Evolutionary conservation across 2,329 filamentous ascomycete genomes (phyloP), one percentile per base, ranked within the genome.

Genomic region (Microascus cirrosus): DNA sequence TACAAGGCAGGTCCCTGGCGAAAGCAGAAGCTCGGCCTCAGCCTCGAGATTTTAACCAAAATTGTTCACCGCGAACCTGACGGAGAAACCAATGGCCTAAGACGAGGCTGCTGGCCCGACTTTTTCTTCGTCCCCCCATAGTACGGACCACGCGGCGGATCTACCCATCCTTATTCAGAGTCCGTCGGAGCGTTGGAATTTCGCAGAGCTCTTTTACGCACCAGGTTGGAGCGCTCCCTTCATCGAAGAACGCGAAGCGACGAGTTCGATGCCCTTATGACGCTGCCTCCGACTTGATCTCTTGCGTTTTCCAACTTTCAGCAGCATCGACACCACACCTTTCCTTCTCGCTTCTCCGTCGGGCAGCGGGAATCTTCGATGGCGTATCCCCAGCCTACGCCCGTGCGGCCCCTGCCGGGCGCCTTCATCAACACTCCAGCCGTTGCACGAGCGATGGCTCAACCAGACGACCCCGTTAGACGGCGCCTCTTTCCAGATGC

Each of bases 391-490:
- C 73, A 74, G 63, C 74, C 73, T 62, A 89, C 89, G 59, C 89
- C 89, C 45, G 79, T 86, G 73, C 84, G 87, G 65, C 83, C 83
- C 61, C 77, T 90, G 54, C 89, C 89, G 52, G 89, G 89, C 74
- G 85, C 85, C 65, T 93, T 86, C 68, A 73, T 90, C 66, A 83
- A 86, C 65, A 93, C 89, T 24, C 89, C 89, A 54, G 87, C 85
- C 59, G 76, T 80, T 39, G 70, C 74, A 77, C 77, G 56, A 75
- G 77, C 63, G 77, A 72, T 66, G 73, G 71, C 63, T 64, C 69
- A 56, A 69, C 65, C 42, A 64, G 70, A 57, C 61, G 77, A 82
- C 64, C 71, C 76, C 18, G 73, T 77, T 60, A 75, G 77, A 59
- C 78, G 80, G 61, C 75, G 77, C 59, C 72, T 83, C 55, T 85